Evolutionary conservation across 2,329 filamentous ascomycete genomes (phyloP).

Genomic region (Aspergillus glaucus): DNA sequence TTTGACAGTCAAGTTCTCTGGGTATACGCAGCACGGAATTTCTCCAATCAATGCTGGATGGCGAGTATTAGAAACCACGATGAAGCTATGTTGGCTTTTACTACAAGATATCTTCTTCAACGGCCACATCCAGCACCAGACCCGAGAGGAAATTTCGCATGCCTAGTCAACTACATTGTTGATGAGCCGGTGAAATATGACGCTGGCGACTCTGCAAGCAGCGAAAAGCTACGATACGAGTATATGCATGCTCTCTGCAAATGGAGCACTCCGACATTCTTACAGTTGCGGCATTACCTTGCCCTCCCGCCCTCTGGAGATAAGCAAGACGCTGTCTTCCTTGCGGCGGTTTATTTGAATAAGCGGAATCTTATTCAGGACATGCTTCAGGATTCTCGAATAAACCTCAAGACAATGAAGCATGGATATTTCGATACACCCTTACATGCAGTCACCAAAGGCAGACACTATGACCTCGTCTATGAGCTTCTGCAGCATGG

Average conservation of each 20-base stretch:
- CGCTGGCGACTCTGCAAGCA: background rate
- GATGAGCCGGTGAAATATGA: background rate
- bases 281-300: background rate
- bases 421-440: background rate
- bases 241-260: background rate
- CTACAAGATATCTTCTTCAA: background rate
- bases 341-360: background rate
- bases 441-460: background rate
- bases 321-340: background rate
- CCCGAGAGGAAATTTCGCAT: background rate
- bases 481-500: background rate
- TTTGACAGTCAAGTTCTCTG: background rate
- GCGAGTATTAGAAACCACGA: background rate
- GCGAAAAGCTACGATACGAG: background rate
- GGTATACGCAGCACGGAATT: background rate
- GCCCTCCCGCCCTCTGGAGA: background rate
- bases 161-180: background rate
- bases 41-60: background rate
- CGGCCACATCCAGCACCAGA: background rate
- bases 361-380: background rate
- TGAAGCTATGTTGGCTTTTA: background rate
- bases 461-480: background rate
- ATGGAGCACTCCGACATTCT: background rate
- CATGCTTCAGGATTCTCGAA: background rate
- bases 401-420: background rate